Conservation (phyloP, 805 yeast genomes). For the Lachancea sp. region DNA sequence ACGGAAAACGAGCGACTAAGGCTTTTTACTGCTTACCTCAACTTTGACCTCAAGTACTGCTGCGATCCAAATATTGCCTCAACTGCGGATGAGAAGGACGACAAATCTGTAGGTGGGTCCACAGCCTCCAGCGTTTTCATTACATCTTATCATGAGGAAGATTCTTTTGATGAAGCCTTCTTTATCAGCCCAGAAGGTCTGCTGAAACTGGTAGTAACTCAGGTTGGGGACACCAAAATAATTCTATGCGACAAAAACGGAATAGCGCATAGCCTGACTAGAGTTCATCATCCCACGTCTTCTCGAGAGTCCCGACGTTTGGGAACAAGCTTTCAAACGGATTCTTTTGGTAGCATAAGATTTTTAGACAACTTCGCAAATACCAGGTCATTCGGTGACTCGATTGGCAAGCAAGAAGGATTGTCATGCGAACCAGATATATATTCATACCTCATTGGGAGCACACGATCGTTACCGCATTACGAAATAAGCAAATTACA, state of each 20-base stretch:
- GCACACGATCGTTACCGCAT: constrained; percentile 38
- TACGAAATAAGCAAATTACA: constrained; percentile 32
- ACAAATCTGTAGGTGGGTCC: constrained; percentile 49
- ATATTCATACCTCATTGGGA: constrained; percentile 61
- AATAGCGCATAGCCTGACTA: constrained; percentile 68
- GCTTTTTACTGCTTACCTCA: constrained; percentile 25
- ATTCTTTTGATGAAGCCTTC: constrained; percentile 26
- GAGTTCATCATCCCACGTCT: constrained; percentile 81
- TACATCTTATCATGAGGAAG: constrained; percentile 23
- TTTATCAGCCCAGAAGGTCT: constrained; percentile 55
- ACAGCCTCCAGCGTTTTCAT: constrained; percentile 65
- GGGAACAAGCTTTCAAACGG: constrained; percentile 61
- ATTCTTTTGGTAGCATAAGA: constrained; percentile 89
- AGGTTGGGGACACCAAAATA: constrained; percentile 89
- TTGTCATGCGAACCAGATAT: constrained; percentile 91
- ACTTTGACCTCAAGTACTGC: constrained; percentile 29
- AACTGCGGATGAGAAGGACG: constrained; percentile 19
- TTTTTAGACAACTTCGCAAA: constrained; percentile 74
- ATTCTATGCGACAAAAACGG: constrained; percentile 80
- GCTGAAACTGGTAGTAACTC: constrained; percentile 70
- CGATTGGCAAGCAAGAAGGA: constrained; percentile 73
- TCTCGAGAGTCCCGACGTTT: constrained; percentile 71
- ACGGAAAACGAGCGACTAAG: constrained; percentile 29
- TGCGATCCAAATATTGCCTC: constrained; percentile 18
- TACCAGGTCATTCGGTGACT: constrained; percentile 91